These are phyloP conservation scores for Colletotrichum sp. DNA, from an alignment of 2,329 filamentous ascomycete species.

Conservation along the genomic window DNA sequence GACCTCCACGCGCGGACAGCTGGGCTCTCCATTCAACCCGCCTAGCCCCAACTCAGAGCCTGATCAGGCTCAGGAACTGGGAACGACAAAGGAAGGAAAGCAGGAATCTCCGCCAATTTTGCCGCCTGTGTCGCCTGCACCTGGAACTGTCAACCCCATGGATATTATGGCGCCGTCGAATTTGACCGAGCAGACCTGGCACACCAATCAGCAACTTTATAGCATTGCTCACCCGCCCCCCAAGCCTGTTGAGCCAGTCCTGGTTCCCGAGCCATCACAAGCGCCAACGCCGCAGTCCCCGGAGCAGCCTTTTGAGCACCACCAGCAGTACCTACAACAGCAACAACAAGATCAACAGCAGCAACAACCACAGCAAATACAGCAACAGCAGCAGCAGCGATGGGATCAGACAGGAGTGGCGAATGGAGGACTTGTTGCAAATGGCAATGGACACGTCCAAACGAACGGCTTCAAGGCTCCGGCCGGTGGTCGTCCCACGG, in stretches of 20 bases:
- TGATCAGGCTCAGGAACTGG: background rate
- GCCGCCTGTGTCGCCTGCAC: slow-evolving; percentile 38
- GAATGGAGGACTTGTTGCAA: background rate
- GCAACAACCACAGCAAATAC: slow-evolving; percentile 1
- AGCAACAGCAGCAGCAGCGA: background rate
- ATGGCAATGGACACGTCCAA: background rate
- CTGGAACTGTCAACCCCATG: slow-evolving; percentile 58
- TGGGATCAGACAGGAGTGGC: background rate
- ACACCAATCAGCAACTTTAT: slow-evolving; percentile 38
- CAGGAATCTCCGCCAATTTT: slow-evolving; percentile 20
- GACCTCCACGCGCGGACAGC: background rate
- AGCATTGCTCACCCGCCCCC: slow-evolving; percentile 30
- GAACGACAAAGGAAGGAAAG: background rate
- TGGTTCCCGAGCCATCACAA: slow-evolving; percentile 29
- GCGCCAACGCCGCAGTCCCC: slow-evolving; percentile 25
- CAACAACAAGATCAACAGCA: background rate
- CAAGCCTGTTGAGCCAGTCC: background rate
- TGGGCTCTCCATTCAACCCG: slow-evolving; percentile 7
- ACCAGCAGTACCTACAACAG: background rate
- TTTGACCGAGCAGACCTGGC: slow-evolving; percentile 35
- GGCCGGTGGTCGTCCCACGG: background rate
- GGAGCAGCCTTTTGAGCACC: slow-evolving; percentile 1
- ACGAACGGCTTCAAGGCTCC: background rate
- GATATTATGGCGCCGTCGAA: slow-evolving; percentile 54
- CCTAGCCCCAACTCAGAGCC: slow-evolving; percentile 9